Evolutionary conservation across 176 grass and related monocot species (phyloP).

Genomic region (Cocos nucifera): DNA sequence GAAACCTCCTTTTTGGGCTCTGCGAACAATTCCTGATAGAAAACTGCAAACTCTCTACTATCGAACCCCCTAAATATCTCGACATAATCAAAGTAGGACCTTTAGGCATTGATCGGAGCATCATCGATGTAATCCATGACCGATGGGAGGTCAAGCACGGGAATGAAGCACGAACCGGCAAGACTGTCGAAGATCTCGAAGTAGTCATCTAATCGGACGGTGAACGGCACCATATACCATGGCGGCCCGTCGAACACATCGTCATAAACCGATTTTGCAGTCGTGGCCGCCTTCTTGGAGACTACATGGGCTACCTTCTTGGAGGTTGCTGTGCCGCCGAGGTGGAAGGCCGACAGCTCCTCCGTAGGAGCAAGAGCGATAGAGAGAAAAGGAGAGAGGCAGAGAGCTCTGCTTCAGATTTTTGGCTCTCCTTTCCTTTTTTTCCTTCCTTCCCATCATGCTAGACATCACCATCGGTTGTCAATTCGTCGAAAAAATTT

Average conservation of each 20-base stretch:
- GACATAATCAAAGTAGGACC: too few species aligned
- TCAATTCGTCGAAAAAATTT: too few species aligned
- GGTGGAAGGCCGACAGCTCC: background rate
- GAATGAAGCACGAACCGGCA: constrained; percentile 6
- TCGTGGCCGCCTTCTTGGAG: background rate
- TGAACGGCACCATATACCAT: background rate
- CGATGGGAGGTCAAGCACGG: constrained; percentile 5
- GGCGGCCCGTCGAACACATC: background rate
- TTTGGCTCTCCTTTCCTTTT: too few species aligned
- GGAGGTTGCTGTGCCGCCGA: background rate
- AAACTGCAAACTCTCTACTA: too few species aligned
- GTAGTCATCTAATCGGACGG: constrained; percentile 1
- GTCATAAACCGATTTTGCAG: background rate
- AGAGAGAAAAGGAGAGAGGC: too few species aligned
- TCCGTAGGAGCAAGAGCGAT: too few species aligned
- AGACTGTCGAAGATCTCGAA: constrained; percentile 7
- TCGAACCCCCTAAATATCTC: too few species aligned
- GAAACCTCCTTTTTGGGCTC: too few species aligned
- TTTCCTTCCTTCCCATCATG: too few species aligned
- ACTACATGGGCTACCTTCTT: background rate
- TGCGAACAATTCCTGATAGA: too few species aligned
- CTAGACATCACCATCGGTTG: too few species aligned
- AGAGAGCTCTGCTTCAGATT: too few species aligned
- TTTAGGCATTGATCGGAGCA: background rate
- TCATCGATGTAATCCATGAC: background rate